These are phyloP conservation scores for Lentinus brumalis DNA, from an alignment of 768 basidiomycete genomes.

Conservation along the genomic window DNA sequence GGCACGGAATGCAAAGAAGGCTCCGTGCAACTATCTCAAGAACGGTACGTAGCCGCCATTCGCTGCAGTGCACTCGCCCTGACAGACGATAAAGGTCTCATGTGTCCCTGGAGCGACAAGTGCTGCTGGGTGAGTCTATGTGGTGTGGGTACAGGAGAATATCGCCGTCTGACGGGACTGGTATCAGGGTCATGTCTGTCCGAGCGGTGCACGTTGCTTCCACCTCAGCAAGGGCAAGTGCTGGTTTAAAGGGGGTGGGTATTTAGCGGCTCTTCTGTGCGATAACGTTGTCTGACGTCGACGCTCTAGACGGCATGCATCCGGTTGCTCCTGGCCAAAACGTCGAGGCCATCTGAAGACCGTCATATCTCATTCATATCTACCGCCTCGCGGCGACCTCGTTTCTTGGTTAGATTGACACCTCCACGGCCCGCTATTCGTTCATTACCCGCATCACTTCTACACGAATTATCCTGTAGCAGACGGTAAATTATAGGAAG, in stretches of 20 bases:
- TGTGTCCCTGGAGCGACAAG: constrained; percentile 71
- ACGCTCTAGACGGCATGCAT: constrained; percentile 44
- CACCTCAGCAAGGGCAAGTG: constrained; percentile 80
- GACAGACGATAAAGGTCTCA: constrained; percentile 49
- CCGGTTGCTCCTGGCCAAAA: constrained; percentile 4
- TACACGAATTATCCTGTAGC: neutral
- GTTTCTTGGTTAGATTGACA: neutral
- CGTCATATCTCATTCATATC: neutral
- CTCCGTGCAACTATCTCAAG: constrained; percentile 83
- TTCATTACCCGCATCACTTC: neutral
- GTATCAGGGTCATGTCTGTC: constrained; percentile 67
- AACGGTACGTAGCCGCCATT: constrained; percentile 47
- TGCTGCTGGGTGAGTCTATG: constrained; percentile 62
- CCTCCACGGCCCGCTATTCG: neutral
- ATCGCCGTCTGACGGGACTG: neutral
- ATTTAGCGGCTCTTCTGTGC: neutral
- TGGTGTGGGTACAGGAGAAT: neutral
- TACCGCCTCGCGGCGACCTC: neutral
- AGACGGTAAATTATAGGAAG: constrained; percentile 6
- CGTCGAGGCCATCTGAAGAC: constrained; percentile 4
- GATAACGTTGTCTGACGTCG: neutral
- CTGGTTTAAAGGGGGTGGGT: constrained; percentile 79
- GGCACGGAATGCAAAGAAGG: constrained; percentile 79
- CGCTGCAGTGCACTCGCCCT: neutral
- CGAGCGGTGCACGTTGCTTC: constrained; percentile 58